phyloP scores from a whole-genome alignment of 331 rosid species.

The Erythrophleum ivorense region DNA sequence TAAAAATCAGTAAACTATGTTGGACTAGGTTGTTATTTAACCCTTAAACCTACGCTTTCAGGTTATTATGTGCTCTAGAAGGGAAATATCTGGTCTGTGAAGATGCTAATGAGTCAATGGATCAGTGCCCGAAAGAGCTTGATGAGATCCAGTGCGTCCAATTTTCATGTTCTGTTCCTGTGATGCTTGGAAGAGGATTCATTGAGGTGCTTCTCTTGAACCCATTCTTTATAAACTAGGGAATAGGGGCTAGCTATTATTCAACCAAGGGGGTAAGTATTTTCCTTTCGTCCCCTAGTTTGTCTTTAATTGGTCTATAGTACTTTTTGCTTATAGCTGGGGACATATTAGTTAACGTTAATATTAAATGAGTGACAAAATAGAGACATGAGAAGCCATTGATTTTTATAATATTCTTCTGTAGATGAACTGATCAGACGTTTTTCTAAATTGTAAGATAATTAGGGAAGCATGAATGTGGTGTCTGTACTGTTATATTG shows the following conservation, averaged over 20 bases:
- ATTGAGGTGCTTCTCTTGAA: constrained; percentile 66
- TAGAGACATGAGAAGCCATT: too few relatives aligned
- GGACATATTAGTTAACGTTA: background rate
- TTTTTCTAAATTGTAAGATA: too few relatives aligned
- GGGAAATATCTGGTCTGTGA: constrained; percentile 75
- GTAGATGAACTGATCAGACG: too few relatives aligned
- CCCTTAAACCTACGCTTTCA: constrained; percentile 45
- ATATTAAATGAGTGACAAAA: too few relatives aligned
- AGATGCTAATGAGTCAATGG: constrained; percentile 58
- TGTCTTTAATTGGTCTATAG: background rate
- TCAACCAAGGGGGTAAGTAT: background rate
- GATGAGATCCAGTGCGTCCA: constrained; percentile 69
- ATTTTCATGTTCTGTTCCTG: constrained; percentile 74
- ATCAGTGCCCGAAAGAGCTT: constrained; percentile 50
- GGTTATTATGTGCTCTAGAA: constrained; percentile 86
- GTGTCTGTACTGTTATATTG: too few relatives aligned
- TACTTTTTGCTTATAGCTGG: background rate
- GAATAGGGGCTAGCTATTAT: background rate
- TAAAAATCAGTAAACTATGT: background rate
- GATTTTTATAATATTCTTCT: too few relatives aligned
- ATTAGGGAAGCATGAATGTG: too few relatives aligned
- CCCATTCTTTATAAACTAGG: constrained; percentile 7
- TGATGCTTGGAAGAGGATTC: constrained; percentile 77
- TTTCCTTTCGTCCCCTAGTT: background rate
- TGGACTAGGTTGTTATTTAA: constrained; percentile 19